Evolutionary conservation across 2,329 filamentous ascomycete genomes (phyloP), one percentile per base, ranked within the genome.

Genomic region (Fusarium sp.): DNA sequence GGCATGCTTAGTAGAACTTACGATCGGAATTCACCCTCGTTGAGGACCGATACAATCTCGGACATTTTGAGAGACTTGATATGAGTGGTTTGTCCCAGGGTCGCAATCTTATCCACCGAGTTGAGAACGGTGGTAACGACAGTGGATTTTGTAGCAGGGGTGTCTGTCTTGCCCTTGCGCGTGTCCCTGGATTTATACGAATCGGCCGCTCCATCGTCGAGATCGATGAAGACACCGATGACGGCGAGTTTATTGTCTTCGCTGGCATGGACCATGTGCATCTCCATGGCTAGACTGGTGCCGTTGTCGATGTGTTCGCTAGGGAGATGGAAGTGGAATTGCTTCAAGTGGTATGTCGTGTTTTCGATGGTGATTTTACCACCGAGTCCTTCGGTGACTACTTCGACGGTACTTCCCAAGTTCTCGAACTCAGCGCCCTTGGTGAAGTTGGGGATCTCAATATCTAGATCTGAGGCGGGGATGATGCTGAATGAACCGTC

Each of bases 241-340:
- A 79, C 85, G 6, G 81, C 79, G 22, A 82, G 63, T 18, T 77
- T 44, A 4, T 63, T 48, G 3, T 63, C 72, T 4, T 55, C 62
- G 18, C 72, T 74, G 15, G 73, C 22, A 59, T 79, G 80, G 4
- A 80, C 80, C 72, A 81, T 75, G 65, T 81, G 77, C 70, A 77
- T 72, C 77, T 82, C 72, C 79, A 80, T 79, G 31, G 78, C 76
- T 52, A 73, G 63, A 54, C 75, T 79, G 1, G 70, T 73, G 13
- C 84, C 79, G 77, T 84, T 73, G 78, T 90, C 81, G 52, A 85
- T 84, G 75, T 91, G 89, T 82, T 91, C 89, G 48, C 87, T 87
- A 1, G 89, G 88, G 0, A 87, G 87, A 77, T 91, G 89, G 81
- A 90, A 89, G 79, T 90, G 89, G 81, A 90, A 90, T 73, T 90